phyloP scores from a whole-genome alignment of 2,329 filamentous ascomycete genomes.

The Cadophora luteo-olivacea region DNA sequence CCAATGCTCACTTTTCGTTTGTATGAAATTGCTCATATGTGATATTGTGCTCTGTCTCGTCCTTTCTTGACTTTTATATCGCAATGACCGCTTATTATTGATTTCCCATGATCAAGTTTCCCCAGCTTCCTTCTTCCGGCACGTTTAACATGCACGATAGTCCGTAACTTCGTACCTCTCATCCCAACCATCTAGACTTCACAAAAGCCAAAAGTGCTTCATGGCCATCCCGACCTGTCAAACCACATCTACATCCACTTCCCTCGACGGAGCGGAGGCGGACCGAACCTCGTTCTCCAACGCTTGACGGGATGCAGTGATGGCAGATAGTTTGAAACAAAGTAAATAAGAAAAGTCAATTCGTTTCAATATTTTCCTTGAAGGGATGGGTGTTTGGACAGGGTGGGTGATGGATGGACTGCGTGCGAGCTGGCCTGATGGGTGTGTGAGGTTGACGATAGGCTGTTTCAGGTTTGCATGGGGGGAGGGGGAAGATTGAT shows the following conservation, averaged over 20 bases:
- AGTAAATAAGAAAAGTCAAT: neutral
- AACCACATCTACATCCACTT: neutral
- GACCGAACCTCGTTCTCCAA: neutral
- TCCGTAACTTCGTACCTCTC: neutral
- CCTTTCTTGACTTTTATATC: neutral
- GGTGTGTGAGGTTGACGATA: neutral
- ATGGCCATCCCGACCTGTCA: conserved; percentile 11
- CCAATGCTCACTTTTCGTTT: neutral
- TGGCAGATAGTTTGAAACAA: too few species aligned
- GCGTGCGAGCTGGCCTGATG: neutral
- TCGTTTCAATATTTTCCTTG: neutral
- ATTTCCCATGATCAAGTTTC: too few species aligned
- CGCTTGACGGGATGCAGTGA: too few species aligned
- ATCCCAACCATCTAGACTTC: neutral
- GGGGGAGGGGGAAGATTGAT: neutral
- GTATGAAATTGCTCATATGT: neutral
- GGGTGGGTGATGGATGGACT: too few species aligned
- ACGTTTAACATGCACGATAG: too few species aligned
- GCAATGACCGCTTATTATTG: too few species aligned
- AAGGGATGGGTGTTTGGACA: too few species aligned
- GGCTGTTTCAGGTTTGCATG: conserved; percentile 1
- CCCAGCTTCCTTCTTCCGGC: too few species aligned
- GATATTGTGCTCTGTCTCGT: neutral
- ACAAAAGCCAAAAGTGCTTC: neutral
- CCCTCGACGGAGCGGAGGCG: neutral